These are phyloP conservation scores for Nadsonia commutata DNA, from an alignment of 1,139 yeast genomes.

Conservation along the genomic window DNA sequence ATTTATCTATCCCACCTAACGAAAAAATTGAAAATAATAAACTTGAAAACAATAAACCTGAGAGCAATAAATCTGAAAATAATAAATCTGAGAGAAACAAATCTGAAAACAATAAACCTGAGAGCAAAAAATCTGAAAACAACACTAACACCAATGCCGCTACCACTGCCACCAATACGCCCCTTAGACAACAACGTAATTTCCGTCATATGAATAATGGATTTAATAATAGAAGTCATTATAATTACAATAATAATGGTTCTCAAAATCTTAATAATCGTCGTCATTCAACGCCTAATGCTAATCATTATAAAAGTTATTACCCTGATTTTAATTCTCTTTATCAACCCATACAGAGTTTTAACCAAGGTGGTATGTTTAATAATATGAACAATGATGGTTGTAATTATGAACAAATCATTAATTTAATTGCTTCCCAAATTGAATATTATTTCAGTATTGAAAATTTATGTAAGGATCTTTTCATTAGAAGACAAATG, in stretches of 20 bases:
- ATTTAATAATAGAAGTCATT: constrained; percentile 2
- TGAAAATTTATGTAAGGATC: constrained; percentile 74
- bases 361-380: neutral
- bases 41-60: neutral
- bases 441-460: constrained; percentile 79
- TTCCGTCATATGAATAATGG: constrained; percentile 8
- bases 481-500: constrained; percentile 68
- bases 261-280: constrained; percentile 10
- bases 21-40: neutral
- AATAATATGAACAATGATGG: constrained; percentile 1
- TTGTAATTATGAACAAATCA: constrained; percentile 16
- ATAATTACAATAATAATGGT: constrained; percentile 5
- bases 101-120: constrained; percentile 8
- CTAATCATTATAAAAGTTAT: neutral
- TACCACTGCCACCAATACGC: constrained; percentile 6
- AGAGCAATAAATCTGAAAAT: neutral
- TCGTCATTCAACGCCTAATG: constrained; percentile 8
- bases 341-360: neutral
- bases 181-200: constrained; percentile 9
- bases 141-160: constrained; percentile 8
- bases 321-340: neutral
- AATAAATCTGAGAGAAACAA: constrained; percentile 7
- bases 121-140: constrained; percentile 8
- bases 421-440: constrained; percentile 32
- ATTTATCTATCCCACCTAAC: neutral